Base-by-base conservation (phyloP, 768 basidiomycete species). In the Rhodotorula babjevae region DNA sequence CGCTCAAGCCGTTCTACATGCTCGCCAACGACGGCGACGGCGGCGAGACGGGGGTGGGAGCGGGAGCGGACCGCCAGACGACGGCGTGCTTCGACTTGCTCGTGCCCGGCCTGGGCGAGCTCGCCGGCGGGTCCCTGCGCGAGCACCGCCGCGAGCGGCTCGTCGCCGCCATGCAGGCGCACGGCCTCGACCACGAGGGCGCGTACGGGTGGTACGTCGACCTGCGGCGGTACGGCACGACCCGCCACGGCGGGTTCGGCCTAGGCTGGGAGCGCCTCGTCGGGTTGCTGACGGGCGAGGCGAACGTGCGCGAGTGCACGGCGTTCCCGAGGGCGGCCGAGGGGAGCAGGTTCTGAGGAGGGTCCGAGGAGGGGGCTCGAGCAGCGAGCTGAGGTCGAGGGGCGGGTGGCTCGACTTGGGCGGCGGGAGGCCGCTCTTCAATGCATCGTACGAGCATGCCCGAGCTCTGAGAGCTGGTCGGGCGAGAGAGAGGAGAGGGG, bases 1-100 rank as follows among this genome's bases (percentile, higher is more conserved):
- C 79, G 4, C 80, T 92, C 73, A 99, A 99, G 81, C 93, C 96
- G 15, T 98, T 98, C 83, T 99, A 99, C 82, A 97, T 98, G 96
- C 87, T 91, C 12, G 52, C 69, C 14, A 74, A 78, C 72, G 42
- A 61, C 9, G 49, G 23, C 25, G 10, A 9, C 25, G 25, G 8
- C 9, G 50, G 50, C 25, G 50, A 52, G 27, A 6, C 50, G 50
- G 18, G 59, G n/a, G 36, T 9, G 36, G 36, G 36, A 4, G 36
- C 36, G 9, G 5, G 36, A 36, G 36, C 36, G 5, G 36, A 9
- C 5, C 36, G 36, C 18, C 58, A 78, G 72, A 89, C 91, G 0
- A 92, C 92, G 7, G 92, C 89, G n/a, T 98, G 95, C 82, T 96
- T 99, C 78, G 96, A 99, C 79, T 84, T 99, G 27, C 85, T 99